Evolutionary conservation across 495 filamentous ascomycete genomes (phyloP).

Genomic region (Amorphotheca resinae): DNA sequence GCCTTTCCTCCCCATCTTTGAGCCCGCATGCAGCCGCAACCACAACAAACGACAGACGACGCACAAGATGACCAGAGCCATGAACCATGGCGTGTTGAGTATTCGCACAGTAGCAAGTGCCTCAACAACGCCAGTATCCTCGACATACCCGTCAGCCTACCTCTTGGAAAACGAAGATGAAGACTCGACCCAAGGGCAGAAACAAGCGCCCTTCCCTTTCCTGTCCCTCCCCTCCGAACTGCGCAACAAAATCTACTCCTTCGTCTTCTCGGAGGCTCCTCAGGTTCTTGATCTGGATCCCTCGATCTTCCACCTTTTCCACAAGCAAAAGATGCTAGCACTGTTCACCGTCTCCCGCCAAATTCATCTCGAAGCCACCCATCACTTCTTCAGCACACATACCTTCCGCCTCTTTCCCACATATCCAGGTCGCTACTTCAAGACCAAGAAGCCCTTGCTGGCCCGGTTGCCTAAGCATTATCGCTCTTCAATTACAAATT

Average conservation of each 20-base stretch:
- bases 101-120: constrained; percentile 1
- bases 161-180: constrained; percentile 33
- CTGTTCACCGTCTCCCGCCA: constrained; percentile 48
- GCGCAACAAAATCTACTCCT: constrained; percentile 55
- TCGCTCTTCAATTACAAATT: constrained; percentile 48
- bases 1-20: no score
- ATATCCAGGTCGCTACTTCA: constrained; percentile 52
- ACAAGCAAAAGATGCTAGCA: constrained; percentile 24
- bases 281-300: constrained; percentile 60
- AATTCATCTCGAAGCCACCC: constrained; percentile 58
- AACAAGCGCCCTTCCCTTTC: constrained; percentile 48
- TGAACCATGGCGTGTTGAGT: background rate
- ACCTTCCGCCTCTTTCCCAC: constrained; percentile 69
- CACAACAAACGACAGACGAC: background rate
- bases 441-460: constrained; percentile 49
- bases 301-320: constrained; percentile 45
- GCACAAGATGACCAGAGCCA: background rate
- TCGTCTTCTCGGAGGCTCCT: constrained; percentile 41
- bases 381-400: constrained; percentile 62
- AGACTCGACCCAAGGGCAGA: background rate
- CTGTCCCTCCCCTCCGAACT: constrained; percentile 69
- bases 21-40: no score
- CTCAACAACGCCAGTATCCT: constrained; percentile 21
- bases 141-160: constrained; percentile 30
- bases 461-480: constrained; percentile 54